These are phyloP conservation scores for Viridothelium virens DNA, from an alignment of 495 filamentous ascomycete genomes.

Conservation along the genomic window DNA sequence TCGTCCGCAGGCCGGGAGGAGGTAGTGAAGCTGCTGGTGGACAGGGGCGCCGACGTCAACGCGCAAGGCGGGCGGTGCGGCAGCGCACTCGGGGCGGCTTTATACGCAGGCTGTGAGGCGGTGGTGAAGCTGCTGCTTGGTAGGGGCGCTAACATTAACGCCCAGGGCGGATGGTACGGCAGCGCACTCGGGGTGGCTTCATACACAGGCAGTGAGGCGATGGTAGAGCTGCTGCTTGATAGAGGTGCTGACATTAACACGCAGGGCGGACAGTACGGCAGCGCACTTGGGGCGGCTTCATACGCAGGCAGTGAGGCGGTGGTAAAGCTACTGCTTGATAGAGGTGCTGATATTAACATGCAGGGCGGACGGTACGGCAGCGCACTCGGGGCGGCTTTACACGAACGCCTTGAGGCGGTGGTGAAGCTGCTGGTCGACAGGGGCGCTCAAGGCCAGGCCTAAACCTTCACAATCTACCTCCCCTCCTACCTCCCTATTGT, in stretches of 20 bases:
- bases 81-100: constrained; percentile 19
- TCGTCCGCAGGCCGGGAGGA: constrained; percentile 17
- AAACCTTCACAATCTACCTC: constrained; percentile 2
- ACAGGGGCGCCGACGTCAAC: constrained; percentile 20
- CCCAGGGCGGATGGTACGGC: constrained; percentile 13
- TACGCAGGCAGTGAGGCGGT: constrained; percentile 11
- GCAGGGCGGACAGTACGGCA: constrained; percentile 12
- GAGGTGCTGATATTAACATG: constrained; percentile 17
- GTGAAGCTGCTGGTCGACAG: constrained; percentile 20
- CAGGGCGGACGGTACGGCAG: constrained; percentile 5
- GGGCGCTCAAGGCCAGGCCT: constrained; percentile 19
- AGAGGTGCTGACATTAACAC: constrained; percentile 16
- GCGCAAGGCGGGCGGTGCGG: constrained; percentile 16
- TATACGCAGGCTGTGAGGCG: constrained; percentile 12
- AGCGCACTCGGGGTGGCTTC: constrained; percentile 20
- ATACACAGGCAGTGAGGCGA: constrained; percentile 9
- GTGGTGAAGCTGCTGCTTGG: constrained; percentile 18
- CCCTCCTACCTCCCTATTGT: background rate
- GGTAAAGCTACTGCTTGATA: constrained; percentile 16
- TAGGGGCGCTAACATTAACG: constrained; percentile 16
- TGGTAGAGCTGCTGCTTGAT: constrained; percentile 17
- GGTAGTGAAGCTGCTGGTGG: constrained; percentile 20
- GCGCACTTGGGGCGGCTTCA: constrained; percentile 18
- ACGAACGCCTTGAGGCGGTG: constrained; percentile 14
- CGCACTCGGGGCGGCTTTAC: constrained; percentile 17